These are phyloP conservation scores for Xenosphaeropsis pyriputrescens DNA, from an alignment of 2,329 filamentous ascomycete genomes.

Conservation along the genomic window DNA sequence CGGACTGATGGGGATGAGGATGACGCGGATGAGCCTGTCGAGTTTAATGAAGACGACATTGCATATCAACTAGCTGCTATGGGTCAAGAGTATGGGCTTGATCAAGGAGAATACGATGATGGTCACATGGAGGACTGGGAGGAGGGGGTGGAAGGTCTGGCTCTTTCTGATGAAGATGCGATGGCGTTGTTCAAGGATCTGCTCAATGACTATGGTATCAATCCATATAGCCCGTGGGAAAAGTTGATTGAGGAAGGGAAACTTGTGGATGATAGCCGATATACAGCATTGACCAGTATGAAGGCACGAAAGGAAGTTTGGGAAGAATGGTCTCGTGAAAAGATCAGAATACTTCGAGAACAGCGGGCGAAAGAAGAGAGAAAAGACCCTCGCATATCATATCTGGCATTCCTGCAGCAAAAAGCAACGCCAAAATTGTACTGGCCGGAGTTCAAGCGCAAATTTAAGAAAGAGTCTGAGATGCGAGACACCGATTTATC, in stretches of 20 bases:
- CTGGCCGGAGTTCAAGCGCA: constrained; percentile 93
- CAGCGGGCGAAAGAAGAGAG: constrained; percentile 63
- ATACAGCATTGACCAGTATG: constrained; percentile 71
- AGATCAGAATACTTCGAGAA: constrained; percentile 58
- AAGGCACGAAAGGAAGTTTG: constrained; percentile 70
- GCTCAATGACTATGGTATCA: constrained; percentile 68
- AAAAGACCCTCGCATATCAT: constrained; percentile 70
- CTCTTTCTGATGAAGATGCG: constrained; percentile 62
- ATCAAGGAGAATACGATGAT: constrained; percentile 63
- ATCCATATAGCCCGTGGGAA: constrained; percentile 85
- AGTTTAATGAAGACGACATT: constrained; percentile 91
- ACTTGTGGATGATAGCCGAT: constrained; percentile 74
- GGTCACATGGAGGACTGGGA: constrained; percentile 46
- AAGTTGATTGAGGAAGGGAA: constrained; percentile 70
- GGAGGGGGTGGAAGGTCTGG: constrained; percentile 56
- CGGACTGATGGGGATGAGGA: constrained; percentile 29
- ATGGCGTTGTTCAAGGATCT: constrained; percentile 71
- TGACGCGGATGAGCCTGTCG: constrained; percentile 34
- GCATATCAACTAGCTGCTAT: constrained; percentile 82
- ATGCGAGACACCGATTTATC: constrained; percentile 62
- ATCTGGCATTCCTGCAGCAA: constrained; percentile 66
- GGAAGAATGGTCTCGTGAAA: constrained; percentile 69
- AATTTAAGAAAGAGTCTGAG: constrained; percentile 65
- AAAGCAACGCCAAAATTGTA: constrained; percentile 84
- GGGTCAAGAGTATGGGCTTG: constrained; percentile 71